Conservation (phyloP, 2,329 filamentous ascomycete genomes). For the Sarocladium oryzae region DNA sequence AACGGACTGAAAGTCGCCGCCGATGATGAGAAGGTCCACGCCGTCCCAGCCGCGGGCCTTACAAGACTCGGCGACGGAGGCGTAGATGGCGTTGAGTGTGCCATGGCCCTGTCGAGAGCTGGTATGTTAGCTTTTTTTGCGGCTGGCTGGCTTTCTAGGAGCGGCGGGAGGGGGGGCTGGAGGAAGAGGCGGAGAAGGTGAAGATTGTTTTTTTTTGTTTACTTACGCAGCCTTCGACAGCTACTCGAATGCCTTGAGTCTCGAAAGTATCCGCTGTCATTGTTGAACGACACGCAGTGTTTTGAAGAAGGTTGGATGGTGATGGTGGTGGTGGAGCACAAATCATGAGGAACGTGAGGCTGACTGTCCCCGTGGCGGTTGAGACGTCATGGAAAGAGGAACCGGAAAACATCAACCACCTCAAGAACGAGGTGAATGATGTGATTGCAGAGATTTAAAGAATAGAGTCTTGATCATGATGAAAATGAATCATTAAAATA, state of each 20-base stretch:
- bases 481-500: too few species aligned
- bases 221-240: constrained; percentile 80
- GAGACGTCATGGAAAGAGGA: too few species aligned
- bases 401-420: too few species aligned
- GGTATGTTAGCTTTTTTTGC: constrained; percentile 11
- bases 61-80: constrained; percentile 64
- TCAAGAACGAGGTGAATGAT: too few species aligned
- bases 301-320: constrained; percentile 11
- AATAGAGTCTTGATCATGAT: too few species aligned
- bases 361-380: too few species aligned
- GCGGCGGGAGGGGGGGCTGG: neutral
- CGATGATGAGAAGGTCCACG: constrained; percentile 87
- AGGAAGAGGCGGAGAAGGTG: neutral
- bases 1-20: constrained; percentile 90
- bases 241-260: constrained; percentile 59
- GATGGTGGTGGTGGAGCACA: neutral
- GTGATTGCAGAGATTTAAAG: too few species aligned
- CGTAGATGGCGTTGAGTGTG: constrained; percentile 85
- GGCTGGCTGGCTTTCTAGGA: neutral
- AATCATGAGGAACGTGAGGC: neutral
- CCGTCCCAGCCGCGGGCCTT: constrained; percentile 67
- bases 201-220: too few species aligned
- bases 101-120: constrained; percentile 69
- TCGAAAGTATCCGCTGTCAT: constrained; percentile 29
- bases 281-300: constrained; percentile 4